These are phyloP conservation scores for Amanita subjunquillea DNA, from an alignment of 768 basidiomycete species.

Conservation along the genomic window DNA sequence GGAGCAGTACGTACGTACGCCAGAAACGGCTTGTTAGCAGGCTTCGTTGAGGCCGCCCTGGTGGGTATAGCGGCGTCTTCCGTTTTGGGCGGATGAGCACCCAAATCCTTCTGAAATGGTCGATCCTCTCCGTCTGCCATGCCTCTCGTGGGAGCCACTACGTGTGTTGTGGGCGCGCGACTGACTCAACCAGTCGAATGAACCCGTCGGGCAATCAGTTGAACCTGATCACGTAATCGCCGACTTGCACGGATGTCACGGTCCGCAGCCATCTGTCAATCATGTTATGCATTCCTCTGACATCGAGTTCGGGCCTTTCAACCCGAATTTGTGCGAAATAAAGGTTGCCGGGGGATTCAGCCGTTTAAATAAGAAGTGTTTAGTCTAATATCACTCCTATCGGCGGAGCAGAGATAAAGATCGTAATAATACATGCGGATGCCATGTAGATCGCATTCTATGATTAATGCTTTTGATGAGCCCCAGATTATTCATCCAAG, in stretches of 20 bases:
- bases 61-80: constrained; percentile 54
- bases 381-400: not conserved
- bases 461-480: not conserved
- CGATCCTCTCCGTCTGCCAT: constrained; percentile 26
- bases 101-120: constrained; percentile 26
- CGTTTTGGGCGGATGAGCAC: constrained; percentile 36
- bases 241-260: not conserved
- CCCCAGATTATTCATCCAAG: not conserved
- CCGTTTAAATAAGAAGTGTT: not conserved
- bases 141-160: constrained; percentile 63
- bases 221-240: not conserved
- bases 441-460: not conserved
- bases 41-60: constrained; percentile 69
- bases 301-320: not conserved
- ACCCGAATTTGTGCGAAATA: not conserved
- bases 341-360: not conserved
- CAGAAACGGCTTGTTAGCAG: constrained; percentile 80
- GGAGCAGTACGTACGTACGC: constrained; percentile 34
- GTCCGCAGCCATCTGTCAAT: not conserved
- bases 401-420: not conserved
- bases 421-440: not conserved
- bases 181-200: not conserved
- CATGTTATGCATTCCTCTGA: not conserved
- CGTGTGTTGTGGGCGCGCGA: not conserved
- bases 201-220: not conserved